Conservation (phyloP, 148 eudicot species). For the Rhododendron kiyosumense region DNA sequence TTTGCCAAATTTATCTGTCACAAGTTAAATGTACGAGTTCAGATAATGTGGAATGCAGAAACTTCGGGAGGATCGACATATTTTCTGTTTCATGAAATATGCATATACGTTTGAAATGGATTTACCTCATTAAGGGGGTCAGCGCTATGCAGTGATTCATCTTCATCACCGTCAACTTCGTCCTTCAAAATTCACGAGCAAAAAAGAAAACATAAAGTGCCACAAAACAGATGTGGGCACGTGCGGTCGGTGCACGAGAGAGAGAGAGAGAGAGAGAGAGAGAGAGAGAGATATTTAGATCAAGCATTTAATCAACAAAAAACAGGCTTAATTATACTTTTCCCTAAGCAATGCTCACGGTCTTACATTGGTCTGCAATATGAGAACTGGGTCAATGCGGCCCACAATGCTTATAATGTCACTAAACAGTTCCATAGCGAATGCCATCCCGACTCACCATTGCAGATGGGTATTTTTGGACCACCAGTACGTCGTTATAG, state of each 20-base stretch:
- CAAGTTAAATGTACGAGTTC: not conserved
- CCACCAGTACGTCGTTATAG: not conserved
- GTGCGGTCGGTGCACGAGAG: not conserved
- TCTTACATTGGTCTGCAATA: not conserved
- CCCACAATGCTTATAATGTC: not conserved
- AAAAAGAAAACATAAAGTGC: not conserved
- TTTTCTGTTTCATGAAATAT: not conserved
- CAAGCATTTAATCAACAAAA: not conserved
- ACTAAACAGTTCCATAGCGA: not conserved
- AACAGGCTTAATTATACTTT: not conserved
- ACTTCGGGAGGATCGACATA: not conserved
- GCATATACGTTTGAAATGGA: not conserved
- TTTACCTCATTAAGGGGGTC: constrained; percentile 88
- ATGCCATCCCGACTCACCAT: not conserved
- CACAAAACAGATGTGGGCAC: not conserved
- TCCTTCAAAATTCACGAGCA: constrained; percentile 30
- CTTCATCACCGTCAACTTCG: constrained; percentile 59
- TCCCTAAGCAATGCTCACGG: not conserved
- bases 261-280: not conserved
- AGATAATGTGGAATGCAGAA: not conserved
- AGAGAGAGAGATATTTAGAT: not conserved
- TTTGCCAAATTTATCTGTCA: constrained; percentile 79
- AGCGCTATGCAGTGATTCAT: constrained; percentile 55
- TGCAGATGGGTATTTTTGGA: not conserved
- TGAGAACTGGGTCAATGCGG: not conserved